Conservation (phyloP, 257 asterid species). For the Fraxinus cuspidata region DNA sequence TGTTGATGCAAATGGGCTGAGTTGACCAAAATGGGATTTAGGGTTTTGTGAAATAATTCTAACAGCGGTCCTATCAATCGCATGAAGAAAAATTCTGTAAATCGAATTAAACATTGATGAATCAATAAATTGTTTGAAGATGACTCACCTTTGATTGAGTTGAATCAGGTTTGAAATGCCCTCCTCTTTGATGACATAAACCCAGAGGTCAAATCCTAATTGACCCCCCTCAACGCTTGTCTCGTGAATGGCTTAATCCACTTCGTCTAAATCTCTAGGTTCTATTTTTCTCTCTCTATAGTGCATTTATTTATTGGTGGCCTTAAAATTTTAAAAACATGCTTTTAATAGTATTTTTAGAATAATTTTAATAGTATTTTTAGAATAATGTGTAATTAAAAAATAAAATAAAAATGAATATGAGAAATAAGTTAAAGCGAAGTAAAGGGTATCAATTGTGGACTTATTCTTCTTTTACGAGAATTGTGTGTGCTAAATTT, state of each 20-base stretch:
- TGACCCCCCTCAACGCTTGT: background rate
- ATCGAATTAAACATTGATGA: conserved; percentile 18
- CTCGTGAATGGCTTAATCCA: background rate
- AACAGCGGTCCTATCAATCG: background rate
- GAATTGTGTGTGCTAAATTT: too few species aligned
- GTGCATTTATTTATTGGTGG: too few species aligned
- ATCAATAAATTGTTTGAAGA: background rate
- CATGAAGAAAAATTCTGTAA: conserved; percentile 9
- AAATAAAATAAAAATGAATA: too few species aligned
- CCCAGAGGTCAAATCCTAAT: background rate
- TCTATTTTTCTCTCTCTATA: too few species aligned
- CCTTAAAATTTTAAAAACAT: too few species aligned
- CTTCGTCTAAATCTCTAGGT: background rate
- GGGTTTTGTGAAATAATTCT: background rate
- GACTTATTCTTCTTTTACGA: too few species aligned
- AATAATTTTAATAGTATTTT: too few species aligned
- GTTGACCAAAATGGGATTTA: background rate
- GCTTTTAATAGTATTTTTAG: too few species aligned
- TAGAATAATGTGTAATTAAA: too few species aligned
- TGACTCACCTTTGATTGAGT: background rate
- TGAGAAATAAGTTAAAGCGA: too few species aligned
- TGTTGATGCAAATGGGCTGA: conserved; percentile 11
- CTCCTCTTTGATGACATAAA: background rate
- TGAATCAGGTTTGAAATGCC: background rate
- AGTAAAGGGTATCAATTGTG: too few species aligned